A percentile compares a stretch with the other conserved stretches of the same genome.
phyloP scores from a whole-genome alignment of 768 basidiomycete species.

The Rhodotorula taiwanensis region DNA sequence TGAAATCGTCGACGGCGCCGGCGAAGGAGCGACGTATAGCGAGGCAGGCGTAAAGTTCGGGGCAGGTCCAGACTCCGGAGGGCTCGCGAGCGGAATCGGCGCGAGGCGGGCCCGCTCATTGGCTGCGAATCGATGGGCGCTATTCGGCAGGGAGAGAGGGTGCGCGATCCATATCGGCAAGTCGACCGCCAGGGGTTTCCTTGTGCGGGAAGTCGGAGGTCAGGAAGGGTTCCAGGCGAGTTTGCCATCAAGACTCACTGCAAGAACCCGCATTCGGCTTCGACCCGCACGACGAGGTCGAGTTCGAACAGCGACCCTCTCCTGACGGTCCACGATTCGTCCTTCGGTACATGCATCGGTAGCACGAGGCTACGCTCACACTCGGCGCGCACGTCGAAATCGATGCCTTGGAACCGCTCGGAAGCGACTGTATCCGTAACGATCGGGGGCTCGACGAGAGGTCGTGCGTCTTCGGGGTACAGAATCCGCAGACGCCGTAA shows the following conservation, averaged over 20 bases:
- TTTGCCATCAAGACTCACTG: slow-evolving; percentile 7
- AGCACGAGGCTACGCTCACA: slow-evolving; percentile 19
- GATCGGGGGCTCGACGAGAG: slow-evolving; percentile 16
- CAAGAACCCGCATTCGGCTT: slow-evolving; percentile 32
- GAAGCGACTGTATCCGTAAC: slow-evolving; percentile 20
- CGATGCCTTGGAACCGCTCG: slow-evolving; percentile 29
- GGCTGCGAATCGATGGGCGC: slow-evolving; percentile 16
- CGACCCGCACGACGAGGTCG: slow-evolving; percentile 28
- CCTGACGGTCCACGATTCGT: slow-evolving; percentile 27
- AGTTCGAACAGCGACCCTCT: slow-evolving; percentile 36
- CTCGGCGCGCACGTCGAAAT: slow-evolving; percentile 32
- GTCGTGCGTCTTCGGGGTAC: not conserved
- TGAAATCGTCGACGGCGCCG: not conserved
- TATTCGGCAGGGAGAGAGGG: slow-evolving; percentile 33
- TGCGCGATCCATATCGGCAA: slow-evolving; percentile 38
- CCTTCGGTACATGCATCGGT: slow-evolving; percentile 13
- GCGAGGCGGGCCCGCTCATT: not conserved
- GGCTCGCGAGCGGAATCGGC: not conserved
- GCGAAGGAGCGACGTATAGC: not conserved
- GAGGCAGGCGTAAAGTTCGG: not conserved
- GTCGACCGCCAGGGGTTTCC: slow-evolving; percentile 36
- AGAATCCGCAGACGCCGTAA: slow-evolving; percentile 25
- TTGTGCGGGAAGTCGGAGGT: not conserved
- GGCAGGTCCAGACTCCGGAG: not conserved
- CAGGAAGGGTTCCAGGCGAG: not conserved